Conservation (phyloP, 2,329 filamentous ascomycete genomes). For the Aspergillus ochraceoroseus region DNA sequence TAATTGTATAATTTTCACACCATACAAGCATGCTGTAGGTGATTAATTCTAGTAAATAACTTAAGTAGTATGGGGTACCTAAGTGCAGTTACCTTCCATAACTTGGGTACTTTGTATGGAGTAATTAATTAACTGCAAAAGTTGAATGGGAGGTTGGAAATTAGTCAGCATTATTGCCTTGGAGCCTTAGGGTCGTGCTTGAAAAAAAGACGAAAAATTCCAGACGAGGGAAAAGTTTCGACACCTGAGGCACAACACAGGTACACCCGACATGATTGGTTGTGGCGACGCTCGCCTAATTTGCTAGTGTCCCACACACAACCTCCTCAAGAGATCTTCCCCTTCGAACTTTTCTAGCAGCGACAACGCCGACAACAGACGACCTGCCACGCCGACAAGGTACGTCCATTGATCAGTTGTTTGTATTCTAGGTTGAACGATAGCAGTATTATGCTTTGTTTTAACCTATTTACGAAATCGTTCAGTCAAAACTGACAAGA, state of each 20-base stretch:
- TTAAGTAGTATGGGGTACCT: too few species aligned
- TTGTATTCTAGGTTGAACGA: background rate
- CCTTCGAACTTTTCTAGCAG: conserved; percentile 36
- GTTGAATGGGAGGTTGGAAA: too few species aligned
- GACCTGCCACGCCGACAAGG: conserved; percentile 45
- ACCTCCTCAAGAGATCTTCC: conserved; percentile 29
- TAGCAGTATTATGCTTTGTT: background rate
- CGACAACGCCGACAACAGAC: conserved; percentile 44
- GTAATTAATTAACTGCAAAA: too few species aligned
- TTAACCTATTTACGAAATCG: background rate
- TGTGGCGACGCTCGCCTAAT: conserved; percentile 35
- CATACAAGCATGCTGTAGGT: too few species aligned
- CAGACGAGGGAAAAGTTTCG: too few species aligned
- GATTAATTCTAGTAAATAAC: too few species aligned
- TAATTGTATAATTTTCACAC: too few species aligned
- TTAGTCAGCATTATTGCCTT: conserved; percentile 7
- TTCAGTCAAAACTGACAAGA: conserved; percentile 6
- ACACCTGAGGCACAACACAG: conserved; percentile 15
- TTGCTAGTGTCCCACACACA: conserved; percentile 44
- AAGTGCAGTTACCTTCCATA: too few species aligned
- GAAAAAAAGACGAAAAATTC: background rate
- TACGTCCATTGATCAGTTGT: conserved; percentile 25
- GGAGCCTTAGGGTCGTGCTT: conserved; percentile 10
- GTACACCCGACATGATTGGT: conserved; percentile 23
- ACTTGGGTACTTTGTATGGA: too few species aligned